phyloP scores from a whole-genome alignment of 129 eudicot species.

The Solidago caesia region DNA sequence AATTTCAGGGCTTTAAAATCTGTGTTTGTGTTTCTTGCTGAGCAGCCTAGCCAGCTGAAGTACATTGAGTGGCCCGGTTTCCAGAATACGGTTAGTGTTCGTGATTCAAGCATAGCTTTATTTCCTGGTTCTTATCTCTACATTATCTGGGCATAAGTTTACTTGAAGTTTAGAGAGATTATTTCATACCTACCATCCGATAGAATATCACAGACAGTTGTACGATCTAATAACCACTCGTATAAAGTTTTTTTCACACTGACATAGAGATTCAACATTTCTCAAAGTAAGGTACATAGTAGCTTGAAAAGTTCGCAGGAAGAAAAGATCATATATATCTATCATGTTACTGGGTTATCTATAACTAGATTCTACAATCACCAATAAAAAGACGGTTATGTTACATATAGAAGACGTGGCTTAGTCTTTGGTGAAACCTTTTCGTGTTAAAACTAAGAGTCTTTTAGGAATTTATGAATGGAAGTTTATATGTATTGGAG shows the following conservation, averaged over 20 bases:
- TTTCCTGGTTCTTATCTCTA: constrained; percentile 3
- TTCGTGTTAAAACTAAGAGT: not conserved
- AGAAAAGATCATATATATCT: not conserved
- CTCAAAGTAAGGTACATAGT: not conserved
- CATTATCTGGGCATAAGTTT: not conserved
- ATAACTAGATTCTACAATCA: not conserved
- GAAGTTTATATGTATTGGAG: constrained; percentile 7
- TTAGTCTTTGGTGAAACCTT: not conserved
- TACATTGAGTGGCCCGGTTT: constrained; percentile 95
- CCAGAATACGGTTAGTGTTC: constrained; percentile 72
- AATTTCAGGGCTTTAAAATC: constrained; percentile 52
- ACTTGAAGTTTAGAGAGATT: not conserved
- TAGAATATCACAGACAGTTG: not conserved
- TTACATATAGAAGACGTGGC: not conserved
- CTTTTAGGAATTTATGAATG: not conserved
- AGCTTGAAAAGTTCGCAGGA: not conserved
- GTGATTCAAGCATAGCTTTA: not conserved
- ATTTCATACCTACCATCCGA: not conserved
- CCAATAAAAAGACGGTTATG: not conserved
- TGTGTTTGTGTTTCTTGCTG: constrained; percentile 53
- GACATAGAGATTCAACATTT: not conserved
- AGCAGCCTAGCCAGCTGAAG: constrained; percentile 93
- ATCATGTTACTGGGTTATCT: not conserved
- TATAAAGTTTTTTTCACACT: not conserved
- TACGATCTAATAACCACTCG: constrained; percentile 15